Evolutionary conservation across 805 yeast genomes (phyloP).

Genomic region (Saturnispora hagleri): DNA sequence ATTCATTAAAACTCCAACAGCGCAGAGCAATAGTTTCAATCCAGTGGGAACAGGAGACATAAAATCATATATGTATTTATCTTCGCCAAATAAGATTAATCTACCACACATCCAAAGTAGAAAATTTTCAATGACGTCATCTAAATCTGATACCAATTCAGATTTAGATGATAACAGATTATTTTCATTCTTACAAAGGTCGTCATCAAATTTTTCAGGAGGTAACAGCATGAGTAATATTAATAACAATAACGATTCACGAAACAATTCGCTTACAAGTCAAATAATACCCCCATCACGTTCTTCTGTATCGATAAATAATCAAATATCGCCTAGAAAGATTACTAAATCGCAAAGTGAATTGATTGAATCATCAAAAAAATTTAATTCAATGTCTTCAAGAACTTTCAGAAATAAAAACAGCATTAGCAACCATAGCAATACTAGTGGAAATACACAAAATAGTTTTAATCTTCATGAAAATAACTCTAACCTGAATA

Average conservation of each 20-base stretch:
- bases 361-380: not conserved
- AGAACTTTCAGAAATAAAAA: slow-evolving; percentile 22
- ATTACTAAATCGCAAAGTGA: not conserved
- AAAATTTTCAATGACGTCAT: slow-evolving; percentile 15
- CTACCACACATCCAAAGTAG: slow-evolving; percentile 17
- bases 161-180: not conserved
- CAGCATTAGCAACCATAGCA: not conserved
- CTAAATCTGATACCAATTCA: slow-evolving; percentile 10
- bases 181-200: not conserved
- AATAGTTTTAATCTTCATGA: not conserved
- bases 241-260: slow-evolving; percentile 9
- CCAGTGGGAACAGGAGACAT: not conserved
- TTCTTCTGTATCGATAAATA: not conserved
- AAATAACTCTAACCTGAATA: not conserved
- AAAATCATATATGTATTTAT: not conserved
- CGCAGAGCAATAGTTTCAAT: slow-evolving; percentile 1
- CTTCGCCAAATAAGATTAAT: slow-evolving; percentile 10
- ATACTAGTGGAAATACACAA: not conserved
- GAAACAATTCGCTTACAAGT: slow-evolving; percentile 4
- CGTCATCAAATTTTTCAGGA: not conserved
- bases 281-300: not conserved
- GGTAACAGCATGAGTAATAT: not conserved
- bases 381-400: slow-evolving; percentile 26
- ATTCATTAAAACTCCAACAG: not conserved
- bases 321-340: not conserved